phyloP scores from a whole-genome alignment of 1,284 basidiomycete species.

The Cryptococcus wingfieldii region DNA sequence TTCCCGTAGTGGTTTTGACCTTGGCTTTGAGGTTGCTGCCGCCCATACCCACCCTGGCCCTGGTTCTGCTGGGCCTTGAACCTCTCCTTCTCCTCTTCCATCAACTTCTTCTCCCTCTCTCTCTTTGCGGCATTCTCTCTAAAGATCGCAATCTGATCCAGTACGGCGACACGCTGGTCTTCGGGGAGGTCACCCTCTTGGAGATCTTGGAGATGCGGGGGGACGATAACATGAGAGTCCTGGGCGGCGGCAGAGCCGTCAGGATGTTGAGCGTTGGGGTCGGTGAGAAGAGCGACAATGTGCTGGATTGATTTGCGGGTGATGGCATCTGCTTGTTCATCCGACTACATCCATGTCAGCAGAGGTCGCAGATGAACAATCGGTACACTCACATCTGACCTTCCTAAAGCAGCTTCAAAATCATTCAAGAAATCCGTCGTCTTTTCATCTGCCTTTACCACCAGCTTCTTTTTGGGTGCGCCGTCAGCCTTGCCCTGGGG shows the following conservation, averaged over 20 bases:
- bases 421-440: conserved; percentile 80
- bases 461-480: conserved; percentile 74
- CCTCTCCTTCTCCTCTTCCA: conserved; percentile 53
- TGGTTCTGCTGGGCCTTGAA: conserved; percentile 20
- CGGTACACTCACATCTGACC: conserved; percentile 62
- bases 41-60: neutral
- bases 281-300: conserved; percentile 43
- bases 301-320: conserved; percentile 42
- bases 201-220: conserved; percentile 89
- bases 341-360: conserved; percentile 29
- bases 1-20: conserved; percentile 26
- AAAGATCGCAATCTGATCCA: conserved; percentile 91
- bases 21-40: conserved; percentile 2
- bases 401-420: conserved; percentile 70
- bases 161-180: conserved; percentile 84
- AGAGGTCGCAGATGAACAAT: neutral
- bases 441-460: conserved; percentile 92
- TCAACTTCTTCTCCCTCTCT: conserved; percentile 74
- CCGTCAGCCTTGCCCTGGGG: conserved; percentile 55
- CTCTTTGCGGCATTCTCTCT: conserved; percentile 78
- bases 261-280: conserved; percentile 44
- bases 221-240: conserved; percentile 61
- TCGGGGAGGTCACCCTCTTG: conserved; percentile 95
- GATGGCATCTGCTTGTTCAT: conserved; percentile 44
- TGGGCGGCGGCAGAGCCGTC: conserved; percentile 57